phyloP scores from a whole-genome alignment of 768 basidiomycete genomes.

The Strobilomyces dryophilus region DNA sequence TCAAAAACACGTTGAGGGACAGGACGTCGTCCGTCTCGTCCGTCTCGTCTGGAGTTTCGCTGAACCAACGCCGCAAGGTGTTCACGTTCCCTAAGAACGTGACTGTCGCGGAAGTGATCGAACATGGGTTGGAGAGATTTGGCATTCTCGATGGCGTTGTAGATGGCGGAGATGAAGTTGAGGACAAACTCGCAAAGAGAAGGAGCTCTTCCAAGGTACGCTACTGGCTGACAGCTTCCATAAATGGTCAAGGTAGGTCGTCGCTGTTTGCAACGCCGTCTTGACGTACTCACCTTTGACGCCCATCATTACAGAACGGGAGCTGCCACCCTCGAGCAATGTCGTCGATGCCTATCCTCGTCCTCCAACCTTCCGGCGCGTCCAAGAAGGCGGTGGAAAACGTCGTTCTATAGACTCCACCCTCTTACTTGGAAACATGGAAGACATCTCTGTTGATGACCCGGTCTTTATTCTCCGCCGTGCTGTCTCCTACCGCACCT shows the following conservation, averaged over 20 bases:
- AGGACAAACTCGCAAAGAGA: constrained; percentile 84
- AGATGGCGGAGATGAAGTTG: constrained; percentile 96
- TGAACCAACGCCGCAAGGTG: constrained; percentile 68
- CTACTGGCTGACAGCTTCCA: constrained; percentile 68
- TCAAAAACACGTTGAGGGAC: constrained; percentile 67
- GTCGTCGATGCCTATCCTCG: constrained; percentile 79
- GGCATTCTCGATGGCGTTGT: constrained; percentile 97
- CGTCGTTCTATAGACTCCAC: constrained; percentile 86
- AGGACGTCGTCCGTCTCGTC: constrained; percentile 39
- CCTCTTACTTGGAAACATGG: constrained; percentile 59
- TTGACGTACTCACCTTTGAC: constrained; percentile 7
- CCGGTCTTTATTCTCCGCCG: constrained; percentile 89
- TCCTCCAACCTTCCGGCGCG: constrained; percentile 67
- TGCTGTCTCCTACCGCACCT: constrained; percentile 68
- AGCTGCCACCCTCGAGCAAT: constrained; percentile 75
- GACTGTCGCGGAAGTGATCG: constrained; percentile 95
- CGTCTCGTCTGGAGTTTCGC: constrained; percentile 51
- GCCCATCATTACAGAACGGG: constrained; percentile 54
- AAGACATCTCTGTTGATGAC: constrained; percentile 79
- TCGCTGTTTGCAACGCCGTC: neutral
- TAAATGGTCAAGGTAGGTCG: constrained; percentile 58
- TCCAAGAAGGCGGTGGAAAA: constrained; percentile 49
- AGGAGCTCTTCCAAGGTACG: constrained; percentile 74
- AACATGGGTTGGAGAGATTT: constrained; percentile 86
- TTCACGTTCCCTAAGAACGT: constrained; percentile 93